Evolutionary conservation across 192 early-diverging fungal genomes (phyloP).

Genomic region (Spizellomyces punctatus): DNA sequence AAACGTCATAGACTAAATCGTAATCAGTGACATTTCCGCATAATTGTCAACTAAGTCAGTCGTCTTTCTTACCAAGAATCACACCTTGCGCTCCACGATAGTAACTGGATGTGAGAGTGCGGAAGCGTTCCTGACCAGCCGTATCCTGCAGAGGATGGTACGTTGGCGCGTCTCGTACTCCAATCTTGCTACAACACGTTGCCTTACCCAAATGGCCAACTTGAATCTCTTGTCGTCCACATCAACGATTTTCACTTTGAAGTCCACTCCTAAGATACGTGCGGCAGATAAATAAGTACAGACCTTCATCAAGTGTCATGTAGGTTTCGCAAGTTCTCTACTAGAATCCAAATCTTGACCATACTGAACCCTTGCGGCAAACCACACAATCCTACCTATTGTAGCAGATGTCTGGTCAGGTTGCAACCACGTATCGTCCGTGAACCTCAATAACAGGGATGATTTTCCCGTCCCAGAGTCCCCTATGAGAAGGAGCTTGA

Average conservation of each 20-base stretch:
- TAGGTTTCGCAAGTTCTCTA: too few species aligned
- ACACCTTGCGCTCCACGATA: conserved; percentile 98
- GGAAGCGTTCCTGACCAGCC: conserved; percentile 97
- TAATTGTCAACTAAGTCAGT: background rate
- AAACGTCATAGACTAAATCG: conserved; percentile 90
- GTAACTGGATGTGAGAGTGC: conserved; percentile 96
- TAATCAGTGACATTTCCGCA: background rate
- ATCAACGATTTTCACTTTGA: conserved; percentile 91
- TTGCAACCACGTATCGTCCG: conserved; percentile 89
- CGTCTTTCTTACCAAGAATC: conserved; percentile 69
- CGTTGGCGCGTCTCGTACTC: too few species aligned
- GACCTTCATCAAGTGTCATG: too few species aligned
- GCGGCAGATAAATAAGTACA: background rate
- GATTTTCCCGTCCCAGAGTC: conserved; percentile 96
- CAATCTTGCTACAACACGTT: too few species aligned
- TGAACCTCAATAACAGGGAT: conserved; percentile 89
- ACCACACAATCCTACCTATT: conserved; percentile 52
- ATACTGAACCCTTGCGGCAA: too few species aligned
- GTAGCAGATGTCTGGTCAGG: conserved; percentile 90
- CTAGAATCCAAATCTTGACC: too few species aligned
- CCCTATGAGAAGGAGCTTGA: conserved; percentile 94
- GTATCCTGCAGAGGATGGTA: conserved; percentile 75
- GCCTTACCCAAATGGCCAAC: conserved; percentile 88
- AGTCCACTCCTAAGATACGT: conserved; percentile 80
- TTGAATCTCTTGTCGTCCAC: conserved; percentile 90